Evolutionary conservation across 257 asterid genomes (phyloP).

Genomic region (Primulina eburnea): DNA sequence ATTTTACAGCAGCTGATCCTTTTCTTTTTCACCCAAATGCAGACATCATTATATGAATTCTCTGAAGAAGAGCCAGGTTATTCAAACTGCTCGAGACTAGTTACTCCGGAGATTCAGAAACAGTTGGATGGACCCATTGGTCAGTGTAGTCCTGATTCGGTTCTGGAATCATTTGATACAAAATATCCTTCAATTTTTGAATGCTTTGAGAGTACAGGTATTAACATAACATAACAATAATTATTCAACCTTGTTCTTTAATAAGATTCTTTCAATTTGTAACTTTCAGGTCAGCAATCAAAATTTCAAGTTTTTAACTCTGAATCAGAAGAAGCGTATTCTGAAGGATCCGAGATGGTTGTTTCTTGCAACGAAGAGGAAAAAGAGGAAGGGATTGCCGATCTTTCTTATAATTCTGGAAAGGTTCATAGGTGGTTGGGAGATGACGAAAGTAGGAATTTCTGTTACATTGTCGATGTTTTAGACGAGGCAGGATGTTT

Average conservation of each 20-base stretch:
- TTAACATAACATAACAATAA: slow-evolving; percentile 32
- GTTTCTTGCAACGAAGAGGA: slow-evolving; percentile 58
- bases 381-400: slow-evolving; percentile 27
- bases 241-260: slow-evolving; percentile 11
- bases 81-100: slow-evolving; percentile 27
- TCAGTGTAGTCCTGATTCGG: slow-evolving; percentile 65
- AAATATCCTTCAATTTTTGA: slow-evolving; percentile 29
- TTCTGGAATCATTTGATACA: slow-evolving; percentile 44
- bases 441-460: slow-evolving; percentile 49
- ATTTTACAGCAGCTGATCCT: slow-evolving; percentile 7
- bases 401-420: slow-evolving; percentile 27
- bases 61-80: slow-evolving; percentile 31
- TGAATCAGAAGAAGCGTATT: slow-evolving; percentile 45
- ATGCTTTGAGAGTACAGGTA: slow-evolving; percentile 27
- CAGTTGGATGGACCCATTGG: slow-evolving; percentile 35
- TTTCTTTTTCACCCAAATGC: slow-evolving; percentile 24
- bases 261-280: slow-evolving; percentile 14
- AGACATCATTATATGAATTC: slow-evolving; percentile 40
- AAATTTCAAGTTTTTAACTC: slow-evolving; percentile 47
- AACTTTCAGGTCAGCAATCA: slow-evolving; percentile 41
- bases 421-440: slow-evolving; percentile 39
- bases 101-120: slow-evolving; percentile 29
- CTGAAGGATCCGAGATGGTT: slow-evolving; percentile 60
- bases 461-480: slow-evolving; percentile 72
- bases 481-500: slow-evolving; percentile 55